Conservation (phyloP, 352 stramenopile genomes). For the Pythium brassicae region DNA sequence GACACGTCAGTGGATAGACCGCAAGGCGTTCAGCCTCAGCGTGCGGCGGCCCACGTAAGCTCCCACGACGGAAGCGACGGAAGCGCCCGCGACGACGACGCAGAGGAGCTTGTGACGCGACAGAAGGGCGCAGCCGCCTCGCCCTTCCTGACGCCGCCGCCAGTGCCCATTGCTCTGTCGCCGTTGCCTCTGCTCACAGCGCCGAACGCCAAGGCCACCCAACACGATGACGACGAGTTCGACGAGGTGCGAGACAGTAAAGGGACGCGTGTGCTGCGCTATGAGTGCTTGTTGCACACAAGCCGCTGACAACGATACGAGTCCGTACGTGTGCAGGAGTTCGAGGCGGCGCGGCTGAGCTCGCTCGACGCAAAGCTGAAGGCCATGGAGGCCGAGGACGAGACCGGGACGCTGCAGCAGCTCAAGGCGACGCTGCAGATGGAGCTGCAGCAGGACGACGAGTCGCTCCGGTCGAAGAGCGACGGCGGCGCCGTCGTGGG, state of each 20-base stretch:
- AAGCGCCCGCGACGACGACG: constrained; percentile 21
- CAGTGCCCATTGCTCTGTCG: constrained; percentile 19
- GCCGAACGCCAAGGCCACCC: not conserved
- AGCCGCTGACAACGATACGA: not conserved
- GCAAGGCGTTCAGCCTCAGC: not conserved
- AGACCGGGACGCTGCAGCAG: constrained; percentile 71
- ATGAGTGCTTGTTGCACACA: no score
- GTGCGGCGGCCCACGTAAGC: constrained; percentile 4
- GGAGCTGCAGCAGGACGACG: constrained; percentile 49
- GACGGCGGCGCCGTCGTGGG: not conserved
- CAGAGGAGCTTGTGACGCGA: constrained; percentile 1
- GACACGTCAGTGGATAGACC: not conserved
- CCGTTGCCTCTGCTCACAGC: constrained; percentile 17
- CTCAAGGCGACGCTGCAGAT: constrained; percentile 69
- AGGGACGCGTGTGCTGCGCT: no score
- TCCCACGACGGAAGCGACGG: constrained; percentile 10
- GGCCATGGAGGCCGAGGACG: constrained; percentile 81
- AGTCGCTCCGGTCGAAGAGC: constrained; percentile 18
- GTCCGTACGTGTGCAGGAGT: constrained; percentile 18
- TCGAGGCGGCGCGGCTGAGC: constrained; percentile 49
- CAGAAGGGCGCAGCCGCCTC: not conserved
- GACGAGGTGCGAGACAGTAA: constrained; percentile 35
- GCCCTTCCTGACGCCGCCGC: constrained; percentile 17
- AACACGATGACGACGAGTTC: constrained; percentile 45
- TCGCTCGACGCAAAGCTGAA: constrained; percentile 76